Conservation (phyloP, 139 green algal species). For the Marvania coccoides region DNA sequence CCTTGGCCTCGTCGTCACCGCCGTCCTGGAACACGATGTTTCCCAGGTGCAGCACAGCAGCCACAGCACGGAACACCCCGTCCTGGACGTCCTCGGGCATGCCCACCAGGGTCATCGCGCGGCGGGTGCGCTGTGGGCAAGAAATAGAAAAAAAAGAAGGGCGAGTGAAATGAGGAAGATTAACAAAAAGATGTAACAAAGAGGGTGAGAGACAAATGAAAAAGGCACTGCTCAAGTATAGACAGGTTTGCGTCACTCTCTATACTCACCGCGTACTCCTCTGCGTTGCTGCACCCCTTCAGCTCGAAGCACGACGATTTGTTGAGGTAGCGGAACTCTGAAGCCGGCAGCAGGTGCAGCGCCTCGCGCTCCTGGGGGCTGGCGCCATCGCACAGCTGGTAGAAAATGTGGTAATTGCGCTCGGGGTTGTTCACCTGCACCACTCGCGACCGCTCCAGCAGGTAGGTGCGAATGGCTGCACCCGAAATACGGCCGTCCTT, state of each 20-base stretch:
- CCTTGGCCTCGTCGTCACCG: conserved; percentile 24
- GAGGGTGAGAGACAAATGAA: neutral
- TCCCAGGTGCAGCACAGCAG: conserved; percentile 92
- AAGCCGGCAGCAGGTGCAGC: conserved; percentile 54
- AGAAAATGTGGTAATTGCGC: conserved; percentile 98
- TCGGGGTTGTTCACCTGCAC: conserved; percentile 90
- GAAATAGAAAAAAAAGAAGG: neutral
- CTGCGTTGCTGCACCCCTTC: conserved; percentile 73
- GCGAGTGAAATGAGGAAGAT: neutral
- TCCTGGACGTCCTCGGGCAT: conserved; percentile 75
- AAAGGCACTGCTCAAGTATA: too few relatives aligned
- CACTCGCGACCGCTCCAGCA: conserved; percentile 93
- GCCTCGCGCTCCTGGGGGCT: conserved; percentile 45
- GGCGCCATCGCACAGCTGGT: conserved; percentile 95
- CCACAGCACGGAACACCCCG: conserved; percentile 74
- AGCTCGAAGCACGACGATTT: conserved; percentile 83
- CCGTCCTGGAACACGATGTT: conserved; percentile 77
- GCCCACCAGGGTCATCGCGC: conserved; percentile 91
- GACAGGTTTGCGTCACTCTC: too few relatives aligned
- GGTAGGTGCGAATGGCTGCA: conserved; percentile 90
- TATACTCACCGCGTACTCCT: conserved; percentile 86
- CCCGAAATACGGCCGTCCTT: conserved; percentile 69
- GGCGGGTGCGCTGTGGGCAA: conserved; percentile 57
- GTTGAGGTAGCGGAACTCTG: conserved; percentile 83
- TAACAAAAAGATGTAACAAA: neutral